phyloP scores from a whole-genome alignment of 257 asterid genomes.

The Plantago major region DNA sequence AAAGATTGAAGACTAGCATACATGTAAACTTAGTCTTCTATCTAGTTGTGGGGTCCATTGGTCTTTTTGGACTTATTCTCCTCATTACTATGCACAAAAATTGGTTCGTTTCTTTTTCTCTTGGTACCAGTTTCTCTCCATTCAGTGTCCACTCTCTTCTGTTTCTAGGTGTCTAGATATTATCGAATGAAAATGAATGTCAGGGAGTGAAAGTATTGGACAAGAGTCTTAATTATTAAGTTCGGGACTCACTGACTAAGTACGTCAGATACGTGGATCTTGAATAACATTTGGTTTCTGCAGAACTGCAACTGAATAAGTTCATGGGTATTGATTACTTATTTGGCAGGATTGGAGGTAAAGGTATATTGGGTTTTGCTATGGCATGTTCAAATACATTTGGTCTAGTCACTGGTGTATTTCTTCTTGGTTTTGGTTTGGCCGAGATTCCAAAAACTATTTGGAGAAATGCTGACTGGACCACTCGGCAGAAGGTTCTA shows the following conservation, averaged over 20 bases:
- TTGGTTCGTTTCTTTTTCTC: constrained; percentile 56
- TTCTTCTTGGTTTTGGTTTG: constrained; percentile 99
- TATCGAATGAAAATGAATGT: constrained; percentile 8
- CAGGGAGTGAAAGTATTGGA: constrained; percentile 5
- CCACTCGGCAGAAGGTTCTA: constrained; percentile 86
- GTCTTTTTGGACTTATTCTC: constrained; percentile 90
- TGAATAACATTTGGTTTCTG: background rate
- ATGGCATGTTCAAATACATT: constrained; percentile 99
- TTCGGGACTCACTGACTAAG: background rate
- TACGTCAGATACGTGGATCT: constrained; percentile 4
- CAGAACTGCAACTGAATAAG: background rate
- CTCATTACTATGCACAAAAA: constrained; percentile 65
- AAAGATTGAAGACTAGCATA: constrained; percentile 92
- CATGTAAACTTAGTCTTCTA: constrained; percentile 93
- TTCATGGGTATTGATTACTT: constrained; percentile 24
- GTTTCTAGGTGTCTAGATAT: constrained; percentile 2
- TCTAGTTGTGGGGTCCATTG: constrained; percentile 78
- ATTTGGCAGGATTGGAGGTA: constrained; percentile 54
- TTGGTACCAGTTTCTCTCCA: constrained; percentile 14
- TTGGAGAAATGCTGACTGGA: constrained; percentile 99
- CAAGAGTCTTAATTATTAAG: background rate
- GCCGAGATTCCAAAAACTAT: constrained; percentile 88
- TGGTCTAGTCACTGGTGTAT: constrained; percentile 98
- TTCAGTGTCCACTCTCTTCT: constrained; percentile 13
- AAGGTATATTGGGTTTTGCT: constrained; percentile 73